Percentiles rank a stretch among this genome's conserved stretches.
phyloP scores from a whole-genome alignment of 192 early-diverging fungal genomes.

The Backusella morwellensis region DNA sequence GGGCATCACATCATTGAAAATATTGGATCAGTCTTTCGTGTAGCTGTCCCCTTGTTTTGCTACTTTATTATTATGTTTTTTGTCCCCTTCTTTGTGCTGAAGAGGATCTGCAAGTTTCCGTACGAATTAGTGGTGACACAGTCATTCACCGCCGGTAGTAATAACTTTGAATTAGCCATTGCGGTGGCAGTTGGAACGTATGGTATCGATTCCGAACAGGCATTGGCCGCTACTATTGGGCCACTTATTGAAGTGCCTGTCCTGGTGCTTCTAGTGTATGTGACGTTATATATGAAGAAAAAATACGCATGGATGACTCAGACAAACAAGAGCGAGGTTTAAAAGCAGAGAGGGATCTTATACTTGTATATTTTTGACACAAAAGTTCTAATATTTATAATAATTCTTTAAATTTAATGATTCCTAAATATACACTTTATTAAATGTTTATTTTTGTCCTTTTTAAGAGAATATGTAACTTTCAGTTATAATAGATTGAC shows the following conservation, averaged over 20 bases:
- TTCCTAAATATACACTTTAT: too few species aligned
- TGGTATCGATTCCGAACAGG: conserved; percentile 63
- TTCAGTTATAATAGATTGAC: too few species aligned
- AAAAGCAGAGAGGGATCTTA: background rate
- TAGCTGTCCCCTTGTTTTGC: conserved; percentile 58
- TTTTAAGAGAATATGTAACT: too few species aligned
- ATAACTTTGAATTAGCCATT: conserved; percentile 79
- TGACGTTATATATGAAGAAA: conserved; percentile 3
- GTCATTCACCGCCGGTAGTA: conserved; percentile 62
- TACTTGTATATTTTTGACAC: too few species aligned
- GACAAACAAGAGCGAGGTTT: background rate
- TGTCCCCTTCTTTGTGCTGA: conserved; percentile 41
- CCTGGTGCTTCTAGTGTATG: background rate
- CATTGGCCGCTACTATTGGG: conserved; percentile 62
- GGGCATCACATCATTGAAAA: conserved; percentile 57
- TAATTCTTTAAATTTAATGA: too few species aligned
- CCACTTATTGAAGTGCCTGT: conserved; percentile 73
- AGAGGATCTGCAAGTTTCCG: conserved; percentile 31
- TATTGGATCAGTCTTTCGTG: conserved; percentile 59
- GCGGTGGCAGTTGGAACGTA: conserved; percentile 65
- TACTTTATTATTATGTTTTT: conserved; percentile 63
- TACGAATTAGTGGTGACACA: conserved; percentile 54
- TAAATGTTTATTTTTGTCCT: background rate
- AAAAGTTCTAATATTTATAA: too few species aligned
- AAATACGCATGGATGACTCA: conserved; percentile 1